Percentiles rank a stretch among this genome's conserved stretches.
These are phyloP conservation scores for Casaregolazyma suthepensis DNA, from an alignment of 1,139 yeast species.

Conservation along the genomic window DNA sequence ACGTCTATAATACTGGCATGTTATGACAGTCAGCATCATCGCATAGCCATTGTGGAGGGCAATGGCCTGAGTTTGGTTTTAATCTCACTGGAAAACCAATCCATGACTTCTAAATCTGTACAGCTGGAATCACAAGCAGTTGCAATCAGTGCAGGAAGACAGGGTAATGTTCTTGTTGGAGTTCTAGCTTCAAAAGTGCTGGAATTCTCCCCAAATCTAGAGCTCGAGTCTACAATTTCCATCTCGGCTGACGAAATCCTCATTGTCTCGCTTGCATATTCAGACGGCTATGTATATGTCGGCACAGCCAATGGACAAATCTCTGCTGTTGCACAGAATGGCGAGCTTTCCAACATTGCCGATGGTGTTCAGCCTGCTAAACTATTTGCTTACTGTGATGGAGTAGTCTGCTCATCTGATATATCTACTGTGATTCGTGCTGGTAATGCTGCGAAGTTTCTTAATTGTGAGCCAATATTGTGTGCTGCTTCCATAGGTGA, in stretches of 20 bases:
- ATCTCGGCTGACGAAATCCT: background rate
- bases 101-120: background rate
- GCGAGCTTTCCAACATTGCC: background rate
- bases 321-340: background rate
- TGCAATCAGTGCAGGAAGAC: background rate
- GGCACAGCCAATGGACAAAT: background rate
- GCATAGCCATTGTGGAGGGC: background rate
- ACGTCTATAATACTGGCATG: background rate
- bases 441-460: background rate
- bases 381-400: background rate
- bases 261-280: background rate
- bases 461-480: slow-evolving; percentile 1
- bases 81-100: background rate
- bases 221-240: background rate
- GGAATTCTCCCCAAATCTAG: background rate
- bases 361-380: background rate
- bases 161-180: background rate
- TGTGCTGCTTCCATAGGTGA: background rate
- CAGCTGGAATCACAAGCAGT: background rate
- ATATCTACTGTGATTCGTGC: background rate
- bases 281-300: background rate
- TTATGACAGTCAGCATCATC: background rate
- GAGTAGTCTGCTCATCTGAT: background rate
- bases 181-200: background rate
- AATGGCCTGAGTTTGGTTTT: background rate